Evolutionary conservation across 371 early-diverging fungal species (phyloP).

Genomic region (Nematocida sp.): DNA sequence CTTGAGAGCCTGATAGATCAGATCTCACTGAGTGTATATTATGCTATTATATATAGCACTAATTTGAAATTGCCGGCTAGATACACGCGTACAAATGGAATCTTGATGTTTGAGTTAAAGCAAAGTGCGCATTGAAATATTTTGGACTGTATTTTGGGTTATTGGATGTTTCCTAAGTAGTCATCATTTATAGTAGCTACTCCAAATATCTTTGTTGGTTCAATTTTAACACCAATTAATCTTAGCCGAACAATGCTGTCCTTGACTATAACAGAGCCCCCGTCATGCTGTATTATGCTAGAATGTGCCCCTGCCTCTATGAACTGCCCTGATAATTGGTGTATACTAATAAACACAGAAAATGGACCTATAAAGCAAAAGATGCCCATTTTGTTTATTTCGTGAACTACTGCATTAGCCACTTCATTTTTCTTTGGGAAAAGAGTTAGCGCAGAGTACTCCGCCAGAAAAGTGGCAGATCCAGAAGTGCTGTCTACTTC

Average conservation of each 20-base stretch:
- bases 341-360: conserved; percentile 84
- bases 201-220: conserved; percentile 79
- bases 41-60: background rate
- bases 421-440: conserved; percentile 94
- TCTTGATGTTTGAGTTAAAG: too few species aligned
- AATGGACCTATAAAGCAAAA: conserved; percentile 92
- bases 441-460: conserved; percentile 90
- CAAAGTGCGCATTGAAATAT: too few species aligned
- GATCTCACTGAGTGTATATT: background rate
- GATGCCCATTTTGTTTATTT: conserved; percentile 92
- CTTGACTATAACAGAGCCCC: conserved; percentile 76
- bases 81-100: too few species aligned
- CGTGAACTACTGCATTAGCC: conserved; percentile 85
- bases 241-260: conserved; percentile 81
- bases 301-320: conserved; percentile 75
- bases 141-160: background rate
- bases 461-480: conserved; percentile 82
- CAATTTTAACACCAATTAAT: conserved; percentile 85
- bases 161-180: conserved; percentile 63
- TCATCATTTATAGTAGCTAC: conserved; percentile 71
- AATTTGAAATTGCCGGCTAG: too few species aligned
- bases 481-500: conserved; percentile 72
- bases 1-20: background rate
- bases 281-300: conserved; percentile 73
- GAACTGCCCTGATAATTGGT: conserved; percentile 72